A percentile compares a stretch with the other conserved stretches of the same genome.
Evolutionary conservation across 169 alveolate genomes (phyloP).

Genomic region (Theileria annulata): DNA sequence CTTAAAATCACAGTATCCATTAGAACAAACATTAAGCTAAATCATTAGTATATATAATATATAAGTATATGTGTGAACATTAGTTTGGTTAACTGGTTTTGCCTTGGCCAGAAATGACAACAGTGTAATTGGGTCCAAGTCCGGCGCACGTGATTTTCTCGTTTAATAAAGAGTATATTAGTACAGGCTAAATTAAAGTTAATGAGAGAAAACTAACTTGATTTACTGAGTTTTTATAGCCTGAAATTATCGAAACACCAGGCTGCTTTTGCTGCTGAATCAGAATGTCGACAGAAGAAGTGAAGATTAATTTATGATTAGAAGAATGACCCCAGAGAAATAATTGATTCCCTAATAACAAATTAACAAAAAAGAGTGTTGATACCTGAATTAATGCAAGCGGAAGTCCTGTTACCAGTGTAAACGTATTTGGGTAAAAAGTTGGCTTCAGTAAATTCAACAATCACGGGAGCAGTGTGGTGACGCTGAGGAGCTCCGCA

Average conservation of each 20-base stretch:
- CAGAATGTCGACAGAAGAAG: conserved; percentile 75
- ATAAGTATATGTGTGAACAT: neutral
- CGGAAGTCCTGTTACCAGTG: conserved; percentile 83
- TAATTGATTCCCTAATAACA: conserved; percentile 68
- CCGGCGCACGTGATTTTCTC: conserved; percentile 76
- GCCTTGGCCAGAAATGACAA: conserved; percentile 77
- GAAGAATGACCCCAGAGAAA: conserved; percentile 87
- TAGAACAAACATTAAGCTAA: too few species aligned
- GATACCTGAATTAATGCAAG: conserved; percentile 65
- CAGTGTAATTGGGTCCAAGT: conserved; percentile 73
- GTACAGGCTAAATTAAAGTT: conserved; percentile 62
- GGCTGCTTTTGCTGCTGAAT: conserved; percentile 77
- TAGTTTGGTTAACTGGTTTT: neutral
- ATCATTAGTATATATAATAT: too few species aligned
- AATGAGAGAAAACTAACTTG: conserved; percentile 8
- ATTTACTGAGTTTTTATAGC: conserved; percentile 69
- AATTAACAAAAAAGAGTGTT: neutral
- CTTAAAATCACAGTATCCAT: too few species aligned
- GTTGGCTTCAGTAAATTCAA: conserved; percentile 65
- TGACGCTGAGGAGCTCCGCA: conserved; percentile 76
- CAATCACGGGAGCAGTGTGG: conserved; percentile 64
- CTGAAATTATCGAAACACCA: conserved; percentile 83
- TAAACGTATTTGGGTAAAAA: conserved; percentile 59
- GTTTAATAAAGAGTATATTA: conserved; percentile 74
- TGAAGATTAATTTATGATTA: conserved; percentile 81